phyloP scores from a whole-genome alignment of 768 basidiomycete species.

The Pleurotus tuoliensis region DNA sequence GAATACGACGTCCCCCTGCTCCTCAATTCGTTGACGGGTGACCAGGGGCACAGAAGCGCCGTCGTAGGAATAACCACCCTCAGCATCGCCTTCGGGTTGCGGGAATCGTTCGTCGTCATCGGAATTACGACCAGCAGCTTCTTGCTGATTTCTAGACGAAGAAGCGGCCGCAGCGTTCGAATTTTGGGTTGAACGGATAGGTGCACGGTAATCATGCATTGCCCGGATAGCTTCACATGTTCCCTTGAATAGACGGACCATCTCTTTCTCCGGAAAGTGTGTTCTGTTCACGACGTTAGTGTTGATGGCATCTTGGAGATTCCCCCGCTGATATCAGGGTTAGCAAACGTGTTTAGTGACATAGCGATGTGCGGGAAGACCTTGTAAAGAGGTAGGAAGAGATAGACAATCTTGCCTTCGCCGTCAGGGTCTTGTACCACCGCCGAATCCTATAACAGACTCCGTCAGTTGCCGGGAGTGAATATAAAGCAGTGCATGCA shows the following conservation, averaged over 20 bases:
- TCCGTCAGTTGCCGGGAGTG: conserved; percentile 13
- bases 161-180: conserved; percentile 16
- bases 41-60: conserved; percentile 57
- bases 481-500: conserved; percentile 12
- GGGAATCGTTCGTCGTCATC: conserved; percentile 73
- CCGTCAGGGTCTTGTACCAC: conserved; percentile 92
- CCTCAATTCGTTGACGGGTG: conserved; percentile 44
- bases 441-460: conserved; percentile 69
- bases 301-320: conserved; percentile 94
- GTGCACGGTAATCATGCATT: conserved; percentile 84
- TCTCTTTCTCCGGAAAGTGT: conserved; percentile 83
- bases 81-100: conserved; percentile 70
- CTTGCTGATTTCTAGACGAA: conserved; percentile 13
- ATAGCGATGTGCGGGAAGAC: conserved; percentile 29
- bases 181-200: conserved; percentile 29
- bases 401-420: conserved; percentile 92
- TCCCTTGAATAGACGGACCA: conserved; percentile 88
- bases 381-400: conserved; percentile 93
- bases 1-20: conserved; percentile 64
- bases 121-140: conserved; percentile 24
- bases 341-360: not conserved
- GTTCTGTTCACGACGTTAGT: conserved; percentile 77
- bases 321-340: conserved; percentile 59
- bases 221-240: conserved; percentile 92
- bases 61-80: conserved; percentile 73